These are phyloP conservation scores for Podila horticola DNA, from an alignment of 192 early-diverging fungal genomes.

Conservation along the genomic window DNA sequence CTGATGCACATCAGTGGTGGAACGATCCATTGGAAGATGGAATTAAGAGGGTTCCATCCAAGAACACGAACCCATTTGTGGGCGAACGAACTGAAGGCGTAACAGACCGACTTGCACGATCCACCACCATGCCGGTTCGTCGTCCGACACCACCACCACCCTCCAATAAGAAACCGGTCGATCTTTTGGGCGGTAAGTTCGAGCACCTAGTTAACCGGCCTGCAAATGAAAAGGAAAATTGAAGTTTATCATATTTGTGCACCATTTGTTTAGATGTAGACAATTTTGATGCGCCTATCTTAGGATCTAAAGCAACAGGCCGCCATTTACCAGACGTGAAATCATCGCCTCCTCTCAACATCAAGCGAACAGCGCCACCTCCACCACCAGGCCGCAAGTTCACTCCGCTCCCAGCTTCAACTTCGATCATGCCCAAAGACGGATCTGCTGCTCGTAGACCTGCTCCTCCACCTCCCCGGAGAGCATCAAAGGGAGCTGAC, in stretches of 20 bases:
- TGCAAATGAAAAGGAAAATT: too few relatives aligned
- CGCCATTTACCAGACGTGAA: not conserved
- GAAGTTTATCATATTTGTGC: not conserved
- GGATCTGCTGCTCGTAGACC: constrained; percentile 9
- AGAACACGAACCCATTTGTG: constrained; percentile 38
- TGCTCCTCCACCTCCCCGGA: constrained; percentile 35
- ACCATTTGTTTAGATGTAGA: not conserved
- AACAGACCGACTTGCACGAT: not conserved
- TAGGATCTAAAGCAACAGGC: not conserved
- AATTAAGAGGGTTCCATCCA: constrained; percentile 24
- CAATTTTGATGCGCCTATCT: not conserved
- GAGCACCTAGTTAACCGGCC: too few relatives aligned
- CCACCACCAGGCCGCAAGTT: constrained; percentile 21
- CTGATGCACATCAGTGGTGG: constrained; percentile 66
- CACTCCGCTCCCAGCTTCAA: constrained; percentile 21
- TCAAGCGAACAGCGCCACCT: constrained; percentile 19
- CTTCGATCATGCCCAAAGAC: constrained; percentile 9
- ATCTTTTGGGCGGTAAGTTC: constrained; percentile 37
- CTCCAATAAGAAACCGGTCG: constrained; percentile 6
- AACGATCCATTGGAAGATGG: constrained; percentile 46
- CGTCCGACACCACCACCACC: constrained; percentile 15
- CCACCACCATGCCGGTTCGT: not conserved
- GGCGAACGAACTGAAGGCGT: constrained; percentile 19
- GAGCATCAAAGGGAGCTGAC: not conserved
- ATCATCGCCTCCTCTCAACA: not conserved